These are phyloP conservation scores for Suhomyces terraborum DNA, from an alignment of 1,139 yeast species.

Conservation along the genomic window DNA sequence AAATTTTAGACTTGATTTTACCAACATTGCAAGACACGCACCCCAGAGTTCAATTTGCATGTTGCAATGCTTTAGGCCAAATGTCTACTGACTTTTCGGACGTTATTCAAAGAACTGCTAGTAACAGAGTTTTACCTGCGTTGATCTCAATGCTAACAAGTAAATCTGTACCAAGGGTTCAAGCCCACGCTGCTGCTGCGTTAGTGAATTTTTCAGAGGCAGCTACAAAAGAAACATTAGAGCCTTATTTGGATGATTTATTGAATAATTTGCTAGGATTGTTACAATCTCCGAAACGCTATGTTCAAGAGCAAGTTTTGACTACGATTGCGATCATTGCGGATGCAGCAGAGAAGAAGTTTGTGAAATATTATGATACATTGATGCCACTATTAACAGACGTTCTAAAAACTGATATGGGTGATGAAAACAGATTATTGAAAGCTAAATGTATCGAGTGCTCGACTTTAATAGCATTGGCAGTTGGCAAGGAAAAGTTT, in stretches of 20 bases:
- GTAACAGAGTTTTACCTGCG: conserved; percentile 80
- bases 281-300: conserved; percentile 75
- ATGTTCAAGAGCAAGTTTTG: conserved; percentile 95
- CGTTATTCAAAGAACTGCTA: conserved; percentile 77
- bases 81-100: conserved; percentile 98
- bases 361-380: conserved; percentile 89
- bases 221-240: conserved; percentile 82
- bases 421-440: conserved; percentile 73
- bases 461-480: conserved; percentile 88
- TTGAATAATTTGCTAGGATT: conserved; percentile 72
- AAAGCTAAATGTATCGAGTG: conserved; percentile 96
- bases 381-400: conserved; percentile 87
- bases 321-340: conserved; percentile 97
- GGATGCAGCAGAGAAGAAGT: conserved; percentile 92
- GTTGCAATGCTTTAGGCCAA: conserved; percentile 96
- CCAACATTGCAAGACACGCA: conserved; percentile 83
- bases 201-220: conserved; percentile 92
- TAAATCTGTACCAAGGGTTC: conserved; percentile 83
- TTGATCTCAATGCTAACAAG: conserved; percentile 76
- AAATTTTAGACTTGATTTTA: conserved; percentile 76
- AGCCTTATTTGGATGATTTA: conserved; percentile 84
- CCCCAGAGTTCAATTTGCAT: conserved; percentile 94
- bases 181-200: conserved; percentile 98
- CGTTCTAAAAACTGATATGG: conserved; percentile 78
- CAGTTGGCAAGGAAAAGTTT: conserved; percentile 95